Evolutionary conservation across 768 basidiomycete genomes (phyloP), one percentile per base, ranked within the genome.

Genomic region (Infundibulicybe gibba): DNA sequence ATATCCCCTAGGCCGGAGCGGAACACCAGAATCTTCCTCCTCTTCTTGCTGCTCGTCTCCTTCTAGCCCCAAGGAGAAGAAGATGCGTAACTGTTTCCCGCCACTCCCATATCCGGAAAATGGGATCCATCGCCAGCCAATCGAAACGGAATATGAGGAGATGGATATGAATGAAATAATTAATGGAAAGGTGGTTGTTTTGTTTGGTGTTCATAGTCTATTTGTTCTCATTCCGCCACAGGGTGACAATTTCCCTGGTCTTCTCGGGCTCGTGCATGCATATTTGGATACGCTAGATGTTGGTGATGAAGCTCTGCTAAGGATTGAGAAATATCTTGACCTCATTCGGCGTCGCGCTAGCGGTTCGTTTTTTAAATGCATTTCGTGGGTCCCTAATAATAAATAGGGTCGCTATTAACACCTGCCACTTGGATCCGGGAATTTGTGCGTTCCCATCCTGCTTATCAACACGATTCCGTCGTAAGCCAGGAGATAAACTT

Each of bases 131-230:
- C 59, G 59, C 40, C 66, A 65, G 9, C 74, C 79, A 0, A 71
- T 93, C 5, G 80, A 85, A 32, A 82, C 90, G 6, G 94, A 97
- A 64, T 94, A 91, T 52, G 90, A 85, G 56, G 91, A 95, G 61
- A 94, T 95, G 86, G 80, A 87, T 0, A 77, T 97, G 63, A 71
- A 90, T 50, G 92, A 97, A 67, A 90, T 98, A 43, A 86, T 99
- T 65, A 91, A 88, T 55, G 97, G 97, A n/a, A 89, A 90, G 78
- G 88, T 85, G 49, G 43, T 69, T 52, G 11, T 17, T 25, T 25
- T 25, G 25, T 25, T 4, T 25, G 8, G 25, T 25, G 25, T 25
- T 25, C 45, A 35, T 41, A 19, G 44, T 47, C n/a, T 9, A 21
- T 16, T 13, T 17, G 32, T 21, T 42, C 41, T 41, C 13, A 43